These are phyloP conservation scores for Gynostemma pentaphyllum DNA, from an alignment of 306 rosid species.

Conservation along the genomic window DNA sequence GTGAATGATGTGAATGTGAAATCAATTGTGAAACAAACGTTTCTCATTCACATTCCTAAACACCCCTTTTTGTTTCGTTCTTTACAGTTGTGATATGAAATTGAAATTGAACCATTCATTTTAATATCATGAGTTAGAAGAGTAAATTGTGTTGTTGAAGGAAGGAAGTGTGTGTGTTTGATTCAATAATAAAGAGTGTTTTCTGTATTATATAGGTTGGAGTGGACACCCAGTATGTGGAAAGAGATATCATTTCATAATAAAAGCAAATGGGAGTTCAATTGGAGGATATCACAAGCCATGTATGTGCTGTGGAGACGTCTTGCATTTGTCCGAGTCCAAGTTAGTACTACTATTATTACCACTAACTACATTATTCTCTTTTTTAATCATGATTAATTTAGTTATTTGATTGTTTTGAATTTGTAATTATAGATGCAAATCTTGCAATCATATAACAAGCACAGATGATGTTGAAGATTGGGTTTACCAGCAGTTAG, in stretches of 20 bases:
- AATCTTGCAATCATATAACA: conserved; percentile 82
- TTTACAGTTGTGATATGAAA: too few species aligned
- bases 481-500: conserved; percentile 86
- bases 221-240: conserved; percentile 91
- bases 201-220: too few species aligned
- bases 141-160: too few species aligned
- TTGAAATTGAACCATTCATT: too few species aligned
- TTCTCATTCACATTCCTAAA: too few species aligned
- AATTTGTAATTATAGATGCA: conserved; percentile 60
- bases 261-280: conserved; percentile 83
- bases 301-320: conserved; percentile 96
- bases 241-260: conserved; percentile 86
- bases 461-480: conserved; percentile 82
- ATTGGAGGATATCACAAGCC: conserved; percentile 96
- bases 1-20: too few species aligned
- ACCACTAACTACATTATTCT: conserved; percentile 7
- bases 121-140: too few species aligned
- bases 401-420: background rate
- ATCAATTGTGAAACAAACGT: too few species aligned
- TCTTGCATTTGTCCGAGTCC: conserved; percentile 83
- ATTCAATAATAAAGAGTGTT: too few species aligned
- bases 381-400: background rate
- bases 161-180: too few species aligned
- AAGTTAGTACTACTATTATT: too few species aligned
- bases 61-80: too few species aligned